Conservation (phyloP, 306 rosid species). For the Casuarina cunninghamiana region DNA sequence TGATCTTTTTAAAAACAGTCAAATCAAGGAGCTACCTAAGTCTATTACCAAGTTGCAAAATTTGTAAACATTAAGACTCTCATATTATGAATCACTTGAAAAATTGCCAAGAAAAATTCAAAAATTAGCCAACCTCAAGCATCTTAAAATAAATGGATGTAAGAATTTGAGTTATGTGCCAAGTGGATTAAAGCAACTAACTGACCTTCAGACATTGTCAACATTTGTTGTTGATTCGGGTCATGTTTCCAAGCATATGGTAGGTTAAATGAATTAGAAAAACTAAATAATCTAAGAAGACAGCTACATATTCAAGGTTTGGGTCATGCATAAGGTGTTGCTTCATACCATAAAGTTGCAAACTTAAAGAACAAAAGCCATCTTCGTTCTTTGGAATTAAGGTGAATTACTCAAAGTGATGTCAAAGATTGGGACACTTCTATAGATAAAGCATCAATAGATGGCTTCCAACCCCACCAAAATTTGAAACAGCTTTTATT, state of each 20-base stretch:
- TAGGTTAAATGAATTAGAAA: background rate
- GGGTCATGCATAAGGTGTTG: background rate
- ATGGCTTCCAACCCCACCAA: no score
- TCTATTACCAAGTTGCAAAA: background rate
- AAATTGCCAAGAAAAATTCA: background rate
- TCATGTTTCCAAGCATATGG: background rate
- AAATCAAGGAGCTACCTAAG: background rate
- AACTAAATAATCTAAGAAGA: slow-evolving; percentile 8
- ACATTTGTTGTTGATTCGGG: background rate
- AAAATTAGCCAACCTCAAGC: slow-evolving; percentile 1
- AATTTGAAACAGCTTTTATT: no score
- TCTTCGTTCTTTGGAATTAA: background rate
- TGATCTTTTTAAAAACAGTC: background rate
- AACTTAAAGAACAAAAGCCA: background rate
- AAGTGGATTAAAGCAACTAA: background rate
- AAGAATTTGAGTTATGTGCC: slow-evolving; percentile 4
- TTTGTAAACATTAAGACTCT: slow-evolving; percentile 11
- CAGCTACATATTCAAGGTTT: background rate
- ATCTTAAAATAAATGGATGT: background rate
- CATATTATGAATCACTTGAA: fast-evolving
- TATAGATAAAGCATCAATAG: no score
- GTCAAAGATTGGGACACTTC: background rate
- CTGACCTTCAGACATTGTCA: slow-evolving; percentile 9
- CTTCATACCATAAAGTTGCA: background rate
- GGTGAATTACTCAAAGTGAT: background rate